A percentile compares a stretch with the other conserved stretches of the same genome.
Evolutionary conservation across 306 rosid species (phyloP).

Genomic region (Trifolium repens): DNA sequence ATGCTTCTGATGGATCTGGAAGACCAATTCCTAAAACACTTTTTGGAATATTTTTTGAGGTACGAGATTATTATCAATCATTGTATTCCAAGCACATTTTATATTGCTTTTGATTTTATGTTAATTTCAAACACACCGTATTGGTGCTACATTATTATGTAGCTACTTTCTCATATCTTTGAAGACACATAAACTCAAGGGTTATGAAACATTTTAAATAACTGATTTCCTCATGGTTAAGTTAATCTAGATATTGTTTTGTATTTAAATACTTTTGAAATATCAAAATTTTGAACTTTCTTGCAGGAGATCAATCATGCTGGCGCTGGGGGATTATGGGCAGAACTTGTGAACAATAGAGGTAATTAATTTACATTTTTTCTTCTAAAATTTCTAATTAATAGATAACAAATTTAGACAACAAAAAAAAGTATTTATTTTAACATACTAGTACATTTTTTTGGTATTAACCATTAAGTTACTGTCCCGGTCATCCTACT

Average conservation of each 20-base stretch:
- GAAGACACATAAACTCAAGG: too few relatives aligned
- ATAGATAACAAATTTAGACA: background rate
- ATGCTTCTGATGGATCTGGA: conserved; percentile 65
- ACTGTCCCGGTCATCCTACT: too few relatives aligned
- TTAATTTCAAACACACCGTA: too few relatives aligned
- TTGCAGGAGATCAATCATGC: conserved; percentile 53
- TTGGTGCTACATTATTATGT: background rate
- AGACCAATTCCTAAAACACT: conserved; percentile 62
- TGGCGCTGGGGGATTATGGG: conserved; percentile 55
- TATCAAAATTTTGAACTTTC: too few relatives aligned
- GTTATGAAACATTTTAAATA: too few relatives aligned
- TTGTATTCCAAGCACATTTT: too few relatives aligned
- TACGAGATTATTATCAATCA: conserved; percentile 8
- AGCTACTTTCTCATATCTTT: too few relatives aligned
- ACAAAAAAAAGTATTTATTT: background rate
- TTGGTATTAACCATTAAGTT: background rate
- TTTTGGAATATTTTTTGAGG: conserved; percentile 86
- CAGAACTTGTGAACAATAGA: conserved; percentile 54
- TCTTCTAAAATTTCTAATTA: background rate
- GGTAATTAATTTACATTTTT: conserved; percentile 35
- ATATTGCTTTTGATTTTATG: too few relatives aligned
- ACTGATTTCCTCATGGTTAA: too few relatives aligned
- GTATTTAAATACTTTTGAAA: too few relatives aligned
- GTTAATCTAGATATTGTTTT: too few relatives aligned
- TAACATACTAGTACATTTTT: background rate